These are phyloP conservation scores for Arthroderma sp. DNA, from an alignment of 2,329 filamentous ascomycete genomes.

Conservation along the genomic window DNA sequence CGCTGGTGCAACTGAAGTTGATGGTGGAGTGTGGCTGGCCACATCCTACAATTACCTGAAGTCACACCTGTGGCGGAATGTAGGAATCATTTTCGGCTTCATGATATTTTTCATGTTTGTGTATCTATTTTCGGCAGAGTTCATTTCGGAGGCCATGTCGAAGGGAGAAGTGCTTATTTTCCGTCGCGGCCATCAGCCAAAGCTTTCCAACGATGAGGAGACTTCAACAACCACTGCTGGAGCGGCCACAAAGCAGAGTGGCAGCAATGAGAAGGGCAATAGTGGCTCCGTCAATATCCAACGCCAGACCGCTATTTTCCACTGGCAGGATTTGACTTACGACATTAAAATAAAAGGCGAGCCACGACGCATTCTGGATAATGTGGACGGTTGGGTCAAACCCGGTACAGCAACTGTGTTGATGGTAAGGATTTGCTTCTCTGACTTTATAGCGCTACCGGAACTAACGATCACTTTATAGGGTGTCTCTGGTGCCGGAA, in stretches of 20 bases:
- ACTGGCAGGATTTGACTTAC: constrained; percentile 75
- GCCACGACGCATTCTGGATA: constrained; percentile 60
- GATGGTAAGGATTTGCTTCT: constrained; percentile 42
- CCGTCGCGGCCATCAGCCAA: constrained; percentile 47
- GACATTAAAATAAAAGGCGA: constrained; percentile 69
- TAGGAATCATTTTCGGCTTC: constrained; percentile 55
- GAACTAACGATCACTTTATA: constrained; percentile 14
- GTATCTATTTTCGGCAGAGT: constrained; percentile 53
- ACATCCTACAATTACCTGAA: constrained; percentile 44
- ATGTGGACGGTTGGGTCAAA: constrained; percentile 88
- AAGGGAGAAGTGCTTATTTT: constrained; percentile 68
- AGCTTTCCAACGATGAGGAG: constrained; percentile 24
- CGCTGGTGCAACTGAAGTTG: constrained; percentile 38
- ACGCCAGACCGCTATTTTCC: constrained; percentile 63
- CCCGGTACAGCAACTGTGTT: constrained; percentile 78
- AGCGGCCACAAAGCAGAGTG: not conserved
- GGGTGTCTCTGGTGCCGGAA: constrained; percentile 76
- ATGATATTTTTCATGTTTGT: constrained; percentile 45
- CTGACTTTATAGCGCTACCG: constrained; percentile 9
- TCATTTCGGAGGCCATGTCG: constrained; percentile 51
- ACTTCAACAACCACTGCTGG: constrained; percentile 14
- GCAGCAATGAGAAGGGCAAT: constrained; percentile 21
- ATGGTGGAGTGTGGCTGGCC: constrained; percentile 47
- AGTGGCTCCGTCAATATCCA: constrained; percentile 35
- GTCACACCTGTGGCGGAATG: constrained; percentile 52